Evolutionary conservation across 768 basidiomycete genomes (phyloP), one percentile per base, ranked within the genome.

Genomic region (Serpula lacrymans): DNA sequence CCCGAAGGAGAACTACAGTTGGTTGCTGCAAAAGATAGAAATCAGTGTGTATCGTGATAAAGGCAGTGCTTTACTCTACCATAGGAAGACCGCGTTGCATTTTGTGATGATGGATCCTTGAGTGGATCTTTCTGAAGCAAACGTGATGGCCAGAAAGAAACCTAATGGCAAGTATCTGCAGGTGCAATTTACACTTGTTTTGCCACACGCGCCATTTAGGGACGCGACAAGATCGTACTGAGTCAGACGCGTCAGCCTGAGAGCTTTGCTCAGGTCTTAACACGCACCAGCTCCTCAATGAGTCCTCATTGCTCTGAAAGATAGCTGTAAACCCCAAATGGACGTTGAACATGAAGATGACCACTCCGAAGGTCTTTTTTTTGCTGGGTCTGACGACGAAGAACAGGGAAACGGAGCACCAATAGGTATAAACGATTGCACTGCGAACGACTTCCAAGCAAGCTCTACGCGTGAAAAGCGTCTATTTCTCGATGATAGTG

Each of bases 1-100:
- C 94, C 55, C 87, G 80, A 32, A 97, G 81, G 66, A 97, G 87
- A 58, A 97, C 89, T 37, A 97, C 92, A 25, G 93, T 96, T 8
- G 93, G 93, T 94, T 95, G 93, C 93, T 96, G n/a, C n/a, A 49
- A 20, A 41, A 41, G 51, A 42, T 26, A 53, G 17, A 8, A n/a
- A 51, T 50, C 38, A 60, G 30, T 42, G 50, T 20, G 48, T 22
- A 10, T 11, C 20, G 8, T 41, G 8, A 16, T 18, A 30, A 18
- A 10, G 28, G 39, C 8, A 28, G 22, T 23, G 20, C 44, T 16
- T n/a, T 2, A 23, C 34, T 55, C 37, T 60, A 86, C 86, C 82
- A 88, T 88, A 34, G 83, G 83, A 54, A 89, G 74, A 49, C 77
- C 77, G 47, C 88, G 84, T 65, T 90, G 88, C 89, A 91, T 91